Conservation (phyloP, 805 yeast genomes). For the Yarrowia phangngaensis region DNA sequence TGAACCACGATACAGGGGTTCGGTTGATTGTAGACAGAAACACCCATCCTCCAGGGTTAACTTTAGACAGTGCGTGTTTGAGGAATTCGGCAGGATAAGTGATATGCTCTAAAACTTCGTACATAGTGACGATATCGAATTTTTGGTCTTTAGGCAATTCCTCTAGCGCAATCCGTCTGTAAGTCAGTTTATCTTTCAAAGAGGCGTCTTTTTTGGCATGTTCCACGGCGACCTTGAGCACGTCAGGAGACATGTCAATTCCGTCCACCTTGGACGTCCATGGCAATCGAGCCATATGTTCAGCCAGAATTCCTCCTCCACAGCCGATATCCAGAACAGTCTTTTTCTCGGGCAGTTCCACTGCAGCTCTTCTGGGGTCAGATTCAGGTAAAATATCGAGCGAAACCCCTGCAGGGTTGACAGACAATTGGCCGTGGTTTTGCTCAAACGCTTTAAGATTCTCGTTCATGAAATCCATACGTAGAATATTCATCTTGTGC, state of each 20-base stretch:
- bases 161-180: slow-evolving; percentile 62
- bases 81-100: slow-evolving; percentile 74
- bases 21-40: slow-evolving; percentile 90
- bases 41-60: slow-evolving; percentile 77
- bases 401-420: slow-evolving; percentile 74
- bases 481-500: slow-evolving; percentile 86
- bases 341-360: slow-evolving; percentile 37
- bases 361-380: slow-evolving; percentile 40
- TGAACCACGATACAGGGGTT: slow-evolving; percentile 80
- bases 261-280: slow-evolving; percentile 66
- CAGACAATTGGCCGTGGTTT: slow-evolving; percentile 1
- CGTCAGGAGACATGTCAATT: slow-evolving; percentile 81
- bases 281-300: slow-evolving; percentile 71
- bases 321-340: slow-evolving; percentile 86
- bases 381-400: slow-evolving; percentile 58
- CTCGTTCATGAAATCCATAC: slow-evolving; percentile 80
- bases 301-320: slow-evolving; percentile 95
- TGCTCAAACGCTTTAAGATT: slow-evolving; percentile 42
- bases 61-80: slow-evolving; percentile 59
- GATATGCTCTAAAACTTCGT: slow-evolving; percentile 95
- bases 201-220: slow-evolving; percentile 69
- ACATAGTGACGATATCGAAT: slow-evolving; percentile 80
- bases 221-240: slow-evolving; percentile 67
- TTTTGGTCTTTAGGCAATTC: slow-evolving; percentile 45
- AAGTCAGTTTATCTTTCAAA: slow-evolving; percentile 52